A percentile compares a stretch with the other conserved stretches of the same genome.
phyloP scores from a whole-genome alignment of 2,329 filamentous ascomycete genomes.

The Diaporthe amygdali region DNA sequence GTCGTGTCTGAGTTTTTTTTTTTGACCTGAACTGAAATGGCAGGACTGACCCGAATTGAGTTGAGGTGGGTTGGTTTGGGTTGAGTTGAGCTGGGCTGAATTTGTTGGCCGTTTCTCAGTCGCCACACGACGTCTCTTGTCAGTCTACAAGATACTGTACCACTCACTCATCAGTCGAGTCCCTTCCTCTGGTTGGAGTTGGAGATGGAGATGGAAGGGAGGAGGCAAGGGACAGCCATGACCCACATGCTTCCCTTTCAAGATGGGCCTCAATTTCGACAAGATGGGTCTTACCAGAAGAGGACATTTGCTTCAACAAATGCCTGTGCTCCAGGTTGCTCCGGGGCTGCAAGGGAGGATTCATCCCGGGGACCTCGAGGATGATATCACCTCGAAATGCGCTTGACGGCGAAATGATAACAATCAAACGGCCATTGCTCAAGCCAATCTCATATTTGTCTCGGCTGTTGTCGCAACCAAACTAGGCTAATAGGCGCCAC shows the following conservation, averaged over 20 bases:
- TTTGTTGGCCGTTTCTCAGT: not conserved
- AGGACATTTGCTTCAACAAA: not conserved
- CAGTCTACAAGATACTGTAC: too few relatives aligned
- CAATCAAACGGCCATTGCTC: conserved; percentile 10
- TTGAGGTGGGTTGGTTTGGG: not conserved
- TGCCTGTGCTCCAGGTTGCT: not conserved
- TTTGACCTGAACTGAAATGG: too few relatives aligned
- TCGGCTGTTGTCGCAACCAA: not conserved
- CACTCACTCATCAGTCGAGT: not conserved
- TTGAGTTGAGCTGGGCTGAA: not conserved
- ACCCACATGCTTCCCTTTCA: conserved; percentile 4
- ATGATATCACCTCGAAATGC: not conserved
- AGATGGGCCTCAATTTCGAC: not conserved
- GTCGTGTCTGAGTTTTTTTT: not conserved
- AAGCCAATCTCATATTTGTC: conserved; percentile 8
- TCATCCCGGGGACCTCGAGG: not conserved
- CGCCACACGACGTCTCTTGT: not conserved
- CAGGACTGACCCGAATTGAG: not conserved
- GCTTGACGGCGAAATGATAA: not conserved
- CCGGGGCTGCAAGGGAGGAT: not conserved
- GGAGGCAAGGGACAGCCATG: not conserved
- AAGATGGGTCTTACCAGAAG: not conserved
- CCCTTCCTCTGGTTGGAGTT: not conserved
- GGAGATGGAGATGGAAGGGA: not conserved
- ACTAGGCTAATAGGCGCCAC: conserved; percentile 3